Conservation (phyloP, 306 rosid genomes). For the Vigna mungo region DNA sequence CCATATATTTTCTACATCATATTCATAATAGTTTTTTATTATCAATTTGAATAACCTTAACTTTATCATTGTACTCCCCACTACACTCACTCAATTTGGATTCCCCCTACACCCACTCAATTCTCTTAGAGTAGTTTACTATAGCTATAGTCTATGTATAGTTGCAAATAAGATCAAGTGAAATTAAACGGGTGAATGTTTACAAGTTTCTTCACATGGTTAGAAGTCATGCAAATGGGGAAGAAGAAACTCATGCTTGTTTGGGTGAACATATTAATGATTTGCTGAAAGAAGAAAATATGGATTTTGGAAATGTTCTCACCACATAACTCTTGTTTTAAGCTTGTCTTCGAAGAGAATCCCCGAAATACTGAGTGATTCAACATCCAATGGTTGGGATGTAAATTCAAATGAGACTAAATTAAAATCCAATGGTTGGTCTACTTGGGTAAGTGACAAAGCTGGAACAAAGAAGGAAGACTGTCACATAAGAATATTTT, state of each 20-base stretch:
- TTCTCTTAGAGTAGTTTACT: too few relatives aligned
- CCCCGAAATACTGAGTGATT: too few relatives aligned
- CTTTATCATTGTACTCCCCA: too few relatives aligned
- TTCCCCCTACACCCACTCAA: too few relatives aligned
- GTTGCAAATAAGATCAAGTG: slow-evolving; percentile 59
- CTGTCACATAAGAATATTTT: too few relatives aligned
- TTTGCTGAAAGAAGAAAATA: slow-evolving; percentile 53
- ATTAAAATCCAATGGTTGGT: slow-evolving; percentile 42
- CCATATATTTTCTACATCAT: too few relatives aligned
- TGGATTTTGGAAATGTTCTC: slow-evolving; percentile 65
- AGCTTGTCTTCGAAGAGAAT: slow-evolving; percentile 75
- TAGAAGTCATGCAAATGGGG: slow-evolving; percentile 54
- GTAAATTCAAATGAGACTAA: slow-evolving; percentile 7
- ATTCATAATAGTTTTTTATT: too few relatives aligned
- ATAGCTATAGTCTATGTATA: too few relatives aligned
- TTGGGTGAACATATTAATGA: slow-evolving; percentile 84
- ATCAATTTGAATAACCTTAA: too few relatives aligned
- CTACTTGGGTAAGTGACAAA: slow-evolving; percentile 13
- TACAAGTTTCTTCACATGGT: slow-evolving; percentile 77
- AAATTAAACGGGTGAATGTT: slow-evolving; percentile 71
- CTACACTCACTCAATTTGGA: too few relatives aligned
- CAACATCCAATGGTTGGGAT: slow-evolving; percentile 32
- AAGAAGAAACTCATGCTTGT: slow-evolving; percentile 66
- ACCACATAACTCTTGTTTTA: slow-evolving; percentile 56
- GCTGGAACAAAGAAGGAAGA: not conserved